A percentile compares a stretch with the other conserved stretches of the same genome.
Conservation (phyloP, 345 rosid species). For the Rubroshorea leprosula region DNA sequence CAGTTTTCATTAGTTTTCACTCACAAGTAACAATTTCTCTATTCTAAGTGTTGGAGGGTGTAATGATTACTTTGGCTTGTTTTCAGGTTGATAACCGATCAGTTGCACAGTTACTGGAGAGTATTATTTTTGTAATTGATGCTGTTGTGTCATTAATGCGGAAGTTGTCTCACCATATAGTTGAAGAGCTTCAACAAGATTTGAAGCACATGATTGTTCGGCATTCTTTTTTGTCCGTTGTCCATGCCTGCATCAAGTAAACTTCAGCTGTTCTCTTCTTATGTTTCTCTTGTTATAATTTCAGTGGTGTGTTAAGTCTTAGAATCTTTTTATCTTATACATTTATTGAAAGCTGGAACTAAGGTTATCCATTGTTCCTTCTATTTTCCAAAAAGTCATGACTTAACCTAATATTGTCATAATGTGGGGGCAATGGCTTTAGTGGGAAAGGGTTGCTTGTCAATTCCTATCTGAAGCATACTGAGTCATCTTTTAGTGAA, state of each 20-base stretch:
- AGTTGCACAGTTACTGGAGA: slow-evolving; percentile 86
- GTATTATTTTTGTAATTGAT: slow-evolving; percentile 84
- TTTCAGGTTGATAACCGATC: slow-evolving; percentile 81
- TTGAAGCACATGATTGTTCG: slow-evolving; percentile 93
- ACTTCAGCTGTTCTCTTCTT: slow-evolving; percentile 20
- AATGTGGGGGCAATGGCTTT: no score
- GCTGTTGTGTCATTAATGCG: slow-evolving; percentile 82
- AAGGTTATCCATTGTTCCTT: no score
- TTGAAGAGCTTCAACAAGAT: slow-evolving; percentile 94
- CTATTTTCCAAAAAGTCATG: no score
- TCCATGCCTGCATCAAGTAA: slow-evolving; percentile 96
- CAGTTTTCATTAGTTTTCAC: slow-evolving; percentile 1
- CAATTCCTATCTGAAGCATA: no score
- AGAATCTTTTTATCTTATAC: no score
- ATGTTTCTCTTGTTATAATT: neutral
- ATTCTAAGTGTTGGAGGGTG: slow-evolving; percentile 3
- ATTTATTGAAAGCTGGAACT: no score
- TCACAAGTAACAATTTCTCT: neutral
- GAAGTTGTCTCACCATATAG: slow-evolving; percentile 68
- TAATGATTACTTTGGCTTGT: slow-evolving; percentile 20
- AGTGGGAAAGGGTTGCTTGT: no score
- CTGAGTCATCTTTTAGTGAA: no score
- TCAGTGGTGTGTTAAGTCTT: neutral
- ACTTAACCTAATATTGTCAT: no score
- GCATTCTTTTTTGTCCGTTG: slow-evolving; percentile 93